Base-by-base conservation (phyloP, 495 filamentous ascomycete genomes). In the Evernia prunastri region DNA sequence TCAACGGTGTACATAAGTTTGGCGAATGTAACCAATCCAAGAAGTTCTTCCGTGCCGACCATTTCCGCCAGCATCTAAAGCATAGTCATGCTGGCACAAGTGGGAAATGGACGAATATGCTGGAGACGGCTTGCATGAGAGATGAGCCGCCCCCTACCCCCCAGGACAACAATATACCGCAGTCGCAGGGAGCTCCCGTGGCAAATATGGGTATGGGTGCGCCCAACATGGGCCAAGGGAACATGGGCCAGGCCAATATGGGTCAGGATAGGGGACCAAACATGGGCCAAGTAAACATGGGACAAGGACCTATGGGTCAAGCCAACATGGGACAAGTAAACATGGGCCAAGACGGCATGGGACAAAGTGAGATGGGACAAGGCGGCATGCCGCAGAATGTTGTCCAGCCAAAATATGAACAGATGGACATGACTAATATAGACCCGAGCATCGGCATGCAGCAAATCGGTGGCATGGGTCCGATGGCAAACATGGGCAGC, bases 31-130 rank as follows among this genome's bases (percentile, higher is more conserved):
- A 98, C 73, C 90, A 95, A 67, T 88, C 88, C 66, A 98, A 98
- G 81, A 97, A 97, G 74, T 98, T 98, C 74, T 98, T 89, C 77
- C 86, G 94, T 7, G 94, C 94, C 23, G 94, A 98, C 73, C 94
- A 98, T 72, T 98, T 98, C 81, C 86, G 94, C 43, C 94, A 98
- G 74, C 94, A 98, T 77, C 79, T 98, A 60, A 98, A 98, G 79
- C 94, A 98, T 70, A 97, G 93, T 72, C 94, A 98, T 76, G 91
- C 89, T 10, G 95, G 94, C 17, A 93, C 91, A 3, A 96, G 92
- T 75, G 94, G 94, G 29, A 97, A 97, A 73, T 97, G 95, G 94
- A 98, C 94, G 25, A 98, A 98, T 74, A 93, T 96, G 79, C 77
- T 98, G 49, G 94, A 98, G 72, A 95, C 89, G 71, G 91, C 92